Percentiles rank a stretch among this genome's conserved stretches.
Evolutionary conservation across 192 early-diverging fungal genomes (phyloP).

Genomic region (Rhizoclosmatium globosum): DNA sequence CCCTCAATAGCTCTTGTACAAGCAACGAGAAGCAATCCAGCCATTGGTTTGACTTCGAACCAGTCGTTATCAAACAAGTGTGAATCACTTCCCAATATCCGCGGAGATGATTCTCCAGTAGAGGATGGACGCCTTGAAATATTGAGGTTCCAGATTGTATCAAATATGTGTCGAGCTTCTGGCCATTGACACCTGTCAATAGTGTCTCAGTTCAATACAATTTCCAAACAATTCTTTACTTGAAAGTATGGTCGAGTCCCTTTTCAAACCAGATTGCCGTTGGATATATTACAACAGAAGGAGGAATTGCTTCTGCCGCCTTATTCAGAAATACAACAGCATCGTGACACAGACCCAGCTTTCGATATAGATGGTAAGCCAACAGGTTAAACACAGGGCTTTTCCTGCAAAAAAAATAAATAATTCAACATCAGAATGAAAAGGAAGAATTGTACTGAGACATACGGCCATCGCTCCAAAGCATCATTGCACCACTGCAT

Average conservation of each 20-base stretch:
- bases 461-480: constrained; percentile 26
- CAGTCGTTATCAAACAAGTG: constrained; percentile 16
- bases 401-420: constrained; percentile 2
- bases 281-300: not conserved
- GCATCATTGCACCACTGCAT: not conserved
- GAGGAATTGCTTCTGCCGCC: not conserved
- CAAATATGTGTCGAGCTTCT: constrained; percentile 15
- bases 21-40: constrained; percentile 24
- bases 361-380: constrained; percentile 9
- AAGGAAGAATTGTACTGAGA: not conserved
- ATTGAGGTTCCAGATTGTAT: constrained; percentile 18
- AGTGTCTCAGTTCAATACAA: not conserved
- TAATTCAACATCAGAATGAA: not conserved
- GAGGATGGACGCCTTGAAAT: no score
- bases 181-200: constrained; percentile 23
- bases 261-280: constrained; percentile 31
- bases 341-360: constrained; percentile 12
- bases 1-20: constrained; percentile 25
- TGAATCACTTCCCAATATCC: not conserved
- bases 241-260: constrained; percentile 9
- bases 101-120: no score
- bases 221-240: constrained; percentile 13
- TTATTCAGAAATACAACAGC: not conserved
- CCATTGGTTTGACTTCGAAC: constrained; percentile 32
- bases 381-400: constrained; percentile 19